Evolutionary conservation across 441 rosid species (phyloP), one percentile per base, ranked within the genome.

Genomic region (Sinapis alba): DNA sequence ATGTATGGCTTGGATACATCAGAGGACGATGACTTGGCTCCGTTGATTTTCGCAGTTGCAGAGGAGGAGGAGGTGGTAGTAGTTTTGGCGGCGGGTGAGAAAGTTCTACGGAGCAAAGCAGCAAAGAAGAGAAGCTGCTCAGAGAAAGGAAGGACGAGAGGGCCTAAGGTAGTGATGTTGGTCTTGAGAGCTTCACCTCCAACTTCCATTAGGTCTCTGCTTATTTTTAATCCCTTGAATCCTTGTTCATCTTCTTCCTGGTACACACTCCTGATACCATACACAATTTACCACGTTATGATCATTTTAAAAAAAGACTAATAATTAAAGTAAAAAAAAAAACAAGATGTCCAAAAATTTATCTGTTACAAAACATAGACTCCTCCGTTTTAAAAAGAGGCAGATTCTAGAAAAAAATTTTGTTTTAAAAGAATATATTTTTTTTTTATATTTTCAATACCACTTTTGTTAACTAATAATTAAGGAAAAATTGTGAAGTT

Each of bases 161-260:
- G 98, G 1, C 98, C 95, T 26, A 94, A 75, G 0, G 98, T 92
- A 36, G 98, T 94, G 81, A 92, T 92, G 91, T 94, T 94, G 24
- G 98, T 86, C 83, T 92, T 94, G 0, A 92, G 84, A 53, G 95
- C 97, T 28, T 92, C 94, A 18, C 97, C 97, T 43, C 97, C 97
- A 15, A 94, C 88, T 83, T 83, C 96, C 83, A 87, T 78, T 57
- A 94, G 63, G 24, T 94, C 89, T 86, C 86, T 92, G 83, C 96
- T 94, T 26, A 90, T 86, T 27, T 90, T 87, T 24, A 90, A 67
- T 13, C 97, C 97, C 71, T 83, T 94, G 77, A 81, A 76, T 12
- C 88, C 87, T 70, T 92, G 83, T 47, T 74, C 91, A 81, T 94
- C 97, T 85, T 94, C 98, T 75, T 92, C 97, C 36, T 85, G 97